Evolutionary conservation across 352 stramenopile species (phyloP), one percentile per base, ranked within the genome.

Genomic region (Phytopythium oedochilum): DNA sequence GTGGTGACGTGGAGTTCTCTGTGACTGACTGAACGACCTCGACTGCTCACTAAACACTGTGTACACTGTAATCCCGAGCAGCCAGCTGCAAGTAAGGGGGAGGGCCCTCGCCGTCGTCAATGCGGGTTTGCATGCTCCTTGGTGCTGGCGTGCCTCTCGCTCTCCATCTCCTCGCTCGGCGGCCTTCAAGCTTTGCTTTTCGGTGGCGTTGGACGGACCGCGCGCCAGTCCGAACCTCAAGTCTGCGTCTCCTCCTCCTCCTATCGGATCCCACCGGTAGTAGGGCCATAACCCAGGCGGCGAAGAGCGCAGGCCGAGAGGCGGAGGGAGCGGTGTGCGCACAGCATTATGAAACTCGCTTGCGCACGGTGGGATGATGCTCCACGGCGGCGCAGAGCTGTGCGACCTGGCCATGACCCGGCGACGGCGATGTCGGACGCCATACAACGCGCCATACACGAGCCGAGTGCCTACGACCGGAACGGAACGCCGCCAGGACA

Each of bases 181-280:
- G 43, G 26, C 20, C 46, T 53, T 53, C 46, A 53, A 53, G 46
- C 46, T 53, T 53, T 53, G 9, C 12, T 23, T 53, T 53, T 53
- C 46, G 46, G 46, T 53, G 46, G 29, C 29, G 46, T 53, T 53
- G 46, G 5, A 25, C 29, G 28, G 28, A 2, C 7, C 29, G 29
- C n/a, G n/a, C n/a, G n/a, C n/a, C 5, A 32, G 29, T 9, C 26
- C 29, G 46, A 49, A 49, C 25, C 25, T 49, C 43, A 35, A 35
- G 43, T 48, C 25, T 8, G 39, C 7, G n/a, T 23, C n/a, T 28
- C 39, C 39, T 28, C n/a, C 43, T 20, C 18, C 43, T 14, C 42
- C 42, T 28, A n/a, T n/a, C n/a, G n/a, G n/a, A n/a, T n/a, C n/a
- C n/a, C n/a, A n/a, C n/a, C n/a, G n/a, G n/a, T n/a, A n/a, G n/a